These are phyloP conservation scores for Eugenia klotzschiana DNA, from an alignment of 441 rosid species.

Conservation along the genomic window DNA sequence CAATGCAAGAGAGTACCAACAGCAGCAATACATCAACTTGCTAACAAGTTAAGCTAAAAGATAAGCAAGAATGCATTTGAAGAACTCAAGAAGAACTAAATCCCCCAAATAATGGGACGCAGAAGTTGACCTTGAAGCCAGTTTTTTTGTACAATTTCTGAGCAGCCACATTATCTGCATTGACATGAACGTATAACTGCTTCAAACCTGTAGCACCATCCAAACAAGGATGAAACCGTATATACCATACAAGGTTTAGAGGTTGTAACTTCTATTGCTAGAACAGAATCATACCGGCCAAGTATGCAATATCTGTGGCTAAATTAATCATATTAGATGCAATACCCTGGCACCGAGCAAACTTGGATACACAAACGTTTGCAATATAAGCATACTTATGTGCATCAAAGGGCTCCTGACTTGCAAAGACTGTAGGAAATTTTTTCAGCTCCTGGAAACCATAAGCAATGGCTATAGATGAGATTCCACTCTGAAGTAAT, in stretches of 20 bases:
- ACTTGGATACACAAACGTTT: conserved; percentile 9
- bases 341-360: conserved; percentile 8
- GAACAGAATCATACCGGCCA: background rate
- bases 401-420: conserved; percentile 5
- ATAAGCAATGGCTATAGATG: background rate
- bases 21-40: background rate
- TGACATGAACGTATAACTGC: conserved; percentile 6
- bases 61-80: background rate
- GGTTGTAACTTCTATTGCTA: background rate
- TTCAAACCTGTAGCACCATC: conserved; percentile 5
- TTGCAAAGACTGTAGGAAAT: conserved; percentile 3
- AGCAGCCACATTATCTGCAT: background rate
- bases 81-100: background rate
- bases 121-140: conserved; percentile 1
- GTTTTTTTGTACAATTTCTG: conserved; percentile 4
- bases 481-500: background rate
- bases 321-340: conserved; percentile 7
- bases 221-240: background rate
- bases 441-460: conserved; percentile 2
- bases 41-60: background rate
- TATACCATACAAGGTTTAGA: background rate
- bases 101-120: background rate
- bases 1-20: background rate
- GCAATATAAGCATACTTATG: conserved; percentile 9
- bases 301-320: conserved; percentile 1